Percentiles rank a stretch among this genome's conserved stretches.
phyloP scores from a whole-genome alignment of 2,329 filamentous ascomycete species.

The Alternaria novae-zelandiae region DNA sequence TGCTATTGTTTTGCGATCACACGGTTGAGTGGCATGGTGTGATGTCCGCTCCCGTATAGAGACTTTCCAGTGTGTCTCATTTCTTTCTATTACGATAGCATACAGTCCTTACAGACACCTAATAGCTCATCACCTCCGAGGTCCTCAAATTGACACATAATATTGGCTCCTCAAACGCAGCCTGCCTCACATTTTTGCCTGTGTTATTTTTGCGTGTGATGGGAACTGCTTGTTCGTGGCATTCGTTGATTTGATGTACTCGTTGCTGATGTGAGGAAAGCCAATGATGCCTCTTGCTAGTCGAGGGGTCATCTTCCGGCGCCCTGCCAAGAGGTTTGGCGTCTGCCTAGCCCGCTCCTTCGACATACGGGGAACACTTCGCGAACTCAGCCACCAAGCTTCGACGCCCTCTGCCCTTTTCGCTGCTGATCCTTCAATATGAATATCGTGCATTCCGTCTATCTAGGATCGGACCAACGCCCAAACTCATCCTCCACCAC shows the following conservation, averaged over 20 bases:
- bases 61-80: neutral
- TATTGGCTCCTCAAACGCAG: neutral
- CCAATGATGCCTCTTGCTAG: neutral
- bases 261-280: neutral
- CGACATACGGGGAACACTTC: neutral
- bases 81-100: neutral
- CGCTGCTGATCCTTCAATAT: neutral
- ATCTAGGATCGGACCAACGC: neutral
- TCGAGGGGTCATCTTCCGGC: neutral
- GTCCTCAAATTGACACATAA: constrained; percentile 4
- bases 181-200: neutral
- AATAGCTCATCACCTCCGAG: neutral
- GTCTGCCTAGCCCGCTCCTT: neutral
- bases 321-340: neutral
- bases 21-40: constrained; percentile 5
- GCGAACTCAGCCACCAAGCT: neutral
- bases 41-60: constrained; percentile 2
- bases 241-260: neutral
- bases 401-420: neutral
- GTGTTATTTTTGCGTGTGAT: neutral
- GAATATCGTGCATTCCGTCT: neutral
- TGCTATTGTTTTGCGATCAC: neutral
- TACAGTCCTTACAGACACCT: constrained; percentile 6
- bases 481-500: neutral
- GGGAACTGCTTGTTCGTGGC: too few species aligned